Conservation (phyloP, 352 stramenopile genomes). For the Phytophthora brassicae region DNA sequence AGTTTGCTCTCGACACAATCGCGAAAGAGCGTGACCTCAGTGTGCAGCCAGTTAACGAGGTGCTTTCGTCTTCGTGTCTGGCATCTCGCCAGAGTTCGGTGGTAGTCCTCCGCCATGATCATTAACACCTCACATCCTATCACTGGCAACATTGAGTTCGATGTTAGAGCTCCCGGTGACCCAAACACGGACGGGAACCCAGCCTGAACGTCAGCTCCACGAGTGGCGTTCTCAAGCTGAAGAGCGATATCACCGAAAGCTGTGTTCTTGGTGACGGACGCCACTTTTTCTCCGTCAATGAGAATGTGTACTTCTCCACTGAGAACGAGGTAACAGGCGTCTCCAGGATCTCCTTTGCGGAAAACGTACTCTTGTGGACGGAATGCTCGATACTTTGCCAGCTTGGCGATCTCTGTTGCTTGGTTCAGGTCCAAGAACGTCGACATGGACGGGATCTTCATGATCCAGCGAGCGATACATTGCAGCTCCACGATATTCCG, state of each 20-base stretch:
- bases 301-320: constrained; percentile 67
- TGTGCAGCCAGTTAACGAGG: constrained; percentile 68
- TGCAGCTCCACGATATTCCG: constrained; percentile 77
- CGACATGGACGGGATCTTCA: constrained; percentile 73
- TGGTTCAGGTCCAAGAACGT: constrained; percentile 68
- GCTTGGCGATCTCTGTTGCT: constrained; percentile 70
- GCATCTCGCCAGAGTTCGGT: constrained; percentile 65
- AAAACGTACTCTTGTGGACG: constrained; percentile 58
- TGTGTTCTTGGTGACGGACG: constrained; percentile 55
- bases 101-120: constrained; percentile 73
- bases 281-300: constrained; percentile 61
- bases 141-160: constrained; percentile 1
- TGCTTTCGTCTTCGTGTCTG: constrained; percentile 68
- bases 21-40: constrained; percentile 63
- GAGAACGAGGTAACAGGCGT: constrained; percentile 69
- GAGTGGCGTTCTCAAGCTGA: constrained; percentile 72
- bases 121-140: constrained; percentile 62
- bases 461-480: constrained; percentile 72
- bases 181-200: too few relatives aligned
- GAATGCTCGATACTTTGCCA: constrained; percentile 55
- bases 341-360: constrained; percentile 60
- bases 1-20: constrained; percentile 78
- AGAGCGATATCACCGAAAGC: constrained; percentile 71
- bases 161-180: constrained; percentile 2
- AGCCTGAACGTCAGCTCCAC: constrained; percentile 63